phyloP scores from a whole-genome alignment of 352 stramenopile species.

The Phytophthora megakarya region DNA sequence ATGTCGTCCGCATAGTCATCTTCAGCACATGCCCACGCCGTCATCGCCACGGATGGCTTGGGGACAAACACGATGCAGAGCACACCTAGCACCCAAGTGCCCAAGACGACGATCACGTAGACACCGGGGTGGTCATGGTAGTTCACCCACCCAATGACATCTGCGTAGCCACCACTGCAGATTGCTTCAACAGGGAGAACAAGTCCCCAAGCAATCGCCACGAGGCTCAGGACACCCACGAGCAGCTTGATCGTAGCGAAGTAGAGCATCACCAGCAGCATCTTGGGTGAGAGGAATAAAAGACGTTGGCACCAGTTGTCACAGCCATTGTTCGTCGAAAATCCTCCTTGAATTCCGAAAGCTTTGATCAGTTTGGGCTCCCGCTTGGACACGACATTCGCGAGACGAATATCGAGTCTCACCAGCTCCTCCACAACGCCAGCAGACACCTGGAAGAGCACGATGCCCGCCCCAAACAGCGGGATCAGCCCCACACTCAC shows the following conservation, averaged over 20 bases:
- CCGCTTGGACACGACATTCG: conserved; percentile 26
- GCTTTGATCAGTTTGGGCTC: conserved; percentile 23
- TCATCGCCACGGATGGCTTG: conserved; percentile 24
- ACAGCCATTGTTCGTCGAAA: conserved; percentile 33
- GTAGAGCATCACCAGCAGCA: conserved; percentile 47
- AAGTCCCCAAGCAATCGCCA: conserved; percentile 31
- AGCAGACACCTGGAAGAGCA: conserved; percentile 41
- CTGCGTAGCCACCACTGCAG: conserved; percentile 12
- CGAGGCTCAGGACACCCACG: conserved; percentile 37
- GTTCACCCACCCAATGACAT: conserved; percentile 28
- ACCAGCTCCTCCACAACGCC: conserved; percentile 22
- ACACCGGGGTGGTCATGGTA: conserved; percentile 17
- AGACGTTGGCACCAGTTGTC: conserved; percentile 15
- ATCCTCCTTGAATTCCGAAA: conserved; percentile 29
- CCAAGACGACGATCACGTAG: conserved; percentile 19
- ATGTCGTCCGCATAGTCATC: conserved; percentile 1
- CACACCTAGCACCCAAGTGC: conserved; percentile 15
- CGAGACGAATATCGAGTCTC: conserved; percentile 27
- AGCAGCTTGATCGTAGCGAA: conserved; percentile 51
- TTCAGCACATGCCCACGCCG: conserved; percentile 25
- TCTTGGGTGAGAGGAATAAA: conserved; percentile 35
- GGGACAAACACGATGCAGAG: conserved; percentile 15
- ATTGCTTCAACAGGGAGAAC: conserved; percentile 45
- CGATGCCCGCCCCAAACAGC: conserved; percentile 30
- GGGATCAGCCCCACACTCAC: conserved; percentile 34